Evolutionary conservation across 495 filamentous ascomycete species (phyloP).

Genomic region (Saxophila tyrrhenica): DNA sequence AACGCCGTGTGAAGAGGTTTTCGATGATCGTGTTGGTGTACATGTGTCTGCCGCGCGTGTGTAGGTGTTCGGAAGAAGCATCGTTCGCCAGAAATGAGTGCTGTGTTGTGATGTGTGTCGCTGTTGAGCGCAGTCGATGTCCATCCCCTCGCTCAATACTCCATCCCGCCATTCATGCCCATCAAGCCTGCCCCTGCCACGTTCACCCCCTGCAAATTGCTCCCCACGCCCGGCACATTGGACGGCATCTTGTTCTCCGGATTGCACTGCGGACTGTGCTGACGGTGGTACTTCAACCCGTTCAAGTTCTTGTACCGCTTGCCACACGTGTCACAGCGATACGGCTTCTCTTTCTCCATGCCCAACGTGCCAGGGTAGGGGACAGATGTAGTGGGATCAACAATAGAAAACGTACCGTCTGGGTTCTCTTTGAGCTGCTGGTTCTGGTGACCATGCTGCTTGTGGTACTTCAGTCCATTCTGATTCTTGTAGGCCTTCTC

Average conservation of each 20-base stretch:
- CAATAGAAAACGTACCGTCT: constrained; percentile 95
- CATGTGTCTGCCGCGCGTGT: neutral
- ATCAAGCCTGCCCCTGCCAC: constrained; percentile 31
- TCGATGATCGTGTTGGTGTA: no score
- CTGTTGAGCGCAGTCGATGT: neutral
- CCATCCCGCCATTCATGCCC: constrained; percentile 28
- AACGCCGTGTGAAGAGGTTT: no score
- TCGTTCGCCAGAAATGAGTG: neutral
- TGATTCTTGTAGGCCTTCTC: constrained; percentile 99
- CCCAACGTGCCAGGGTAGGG: constrained; percentile 93
- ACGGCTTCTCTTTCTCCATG: constrained; percentile 99
- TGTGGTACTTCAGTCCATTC: constrained; percentile 87
- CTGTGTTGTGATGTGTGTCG: neutral
- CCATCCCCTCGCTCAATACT: constrained; percentile 4
- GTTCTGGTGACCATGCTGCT: constrained; percentile 89
- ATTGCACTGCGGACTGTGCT: constrained; percentile 32
- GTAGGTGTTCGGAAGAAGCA: neutral
- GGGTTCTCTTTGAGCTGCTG: constrained; percentile 91
- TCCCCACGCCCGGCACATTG: constrained; percentile 13
- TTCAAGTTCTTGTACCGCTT: constrained; percentile 99
- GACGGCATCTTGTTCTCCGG: constrained; percentile 26
- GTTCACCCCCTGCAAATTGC: constrained; percentile 27
- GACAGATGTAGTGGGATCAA: constrained; percentile 86
- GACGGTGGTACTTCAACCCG: constrained; percentile 34
- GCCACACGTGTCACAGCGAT: constrained; percentile 89